These are phyloP conservation scores for Selenicereus undatus DNA, from an alignment of 148 eudicot genomes.

Conservation along the genomic window DNA sequence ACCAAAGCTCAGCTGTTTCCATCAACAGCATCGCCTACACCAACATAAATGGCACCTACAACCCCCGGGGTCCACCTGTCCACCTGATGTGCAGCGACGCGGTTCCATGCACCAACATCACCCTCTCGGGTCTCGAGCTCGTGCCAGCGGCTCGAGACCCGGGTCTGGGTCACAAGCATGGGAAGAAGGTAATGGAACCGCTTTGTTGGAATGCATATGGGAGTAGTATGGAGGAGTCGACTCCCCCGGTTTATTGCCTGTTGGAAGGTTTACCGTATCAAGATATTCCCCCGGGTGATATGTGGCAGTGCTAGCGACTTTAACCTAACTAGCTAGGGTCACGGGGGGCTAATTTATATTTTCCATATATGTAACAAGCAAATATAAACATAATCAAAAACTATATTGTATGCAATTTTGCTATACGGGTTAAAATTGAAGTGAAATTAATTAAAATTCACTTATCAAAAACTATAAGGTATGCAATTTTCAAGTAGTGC, in stretches of 20 bases:
- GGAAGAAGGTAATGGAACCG: slow-evolving; percentile 25
- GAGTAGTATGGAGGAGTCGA: slow-evolving; percentile 25
- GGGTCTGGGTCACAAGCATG: slow-evolving; percentile 13
- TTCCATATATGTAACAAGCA: neutral
- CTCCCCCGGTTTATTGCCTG: slow-evolving; percentile 65
- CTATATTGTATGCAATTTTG: no score
- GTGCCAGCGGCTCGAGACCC: slow-evolving; percentile 34
- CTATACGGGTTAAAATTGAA: no score
- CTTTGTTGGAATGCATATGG: slow-evolving; percentile 90
- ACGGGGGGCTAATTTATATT: neutral
- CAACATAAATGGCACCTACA: slow-evolving; percentile 70
- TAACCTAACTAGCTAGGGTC: neutral
- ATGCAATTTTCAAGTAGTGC: no score
- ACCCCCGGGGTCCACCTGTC: slow-evolving; percentile 53
- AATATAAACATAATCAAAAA: no score
- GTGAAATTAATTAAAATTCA: no score
- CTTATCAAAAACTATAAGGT: no score
- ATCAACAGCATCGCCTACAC: slow-evolving; percentile 39
- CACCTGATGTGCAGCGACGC: slow-evolving; percentile 67
- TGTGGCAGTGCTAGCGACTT: slow-evolving; percentile 36
- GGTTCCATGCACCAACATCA: slow-evolving; percentile 64
- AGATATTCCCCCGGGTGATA: slow-evolving; percentile 26
- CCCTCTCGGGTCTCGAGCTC: slow-evolving; percentile 47
- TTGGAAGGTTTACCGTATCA: slow-evolving; percentile 48
- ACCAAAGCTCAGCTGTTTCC: slow-evolving; percentile 68